Conservation (phyloP, 2,329 filamentous ascomycete species). For the Pseudocercospora vitis region DNA sequence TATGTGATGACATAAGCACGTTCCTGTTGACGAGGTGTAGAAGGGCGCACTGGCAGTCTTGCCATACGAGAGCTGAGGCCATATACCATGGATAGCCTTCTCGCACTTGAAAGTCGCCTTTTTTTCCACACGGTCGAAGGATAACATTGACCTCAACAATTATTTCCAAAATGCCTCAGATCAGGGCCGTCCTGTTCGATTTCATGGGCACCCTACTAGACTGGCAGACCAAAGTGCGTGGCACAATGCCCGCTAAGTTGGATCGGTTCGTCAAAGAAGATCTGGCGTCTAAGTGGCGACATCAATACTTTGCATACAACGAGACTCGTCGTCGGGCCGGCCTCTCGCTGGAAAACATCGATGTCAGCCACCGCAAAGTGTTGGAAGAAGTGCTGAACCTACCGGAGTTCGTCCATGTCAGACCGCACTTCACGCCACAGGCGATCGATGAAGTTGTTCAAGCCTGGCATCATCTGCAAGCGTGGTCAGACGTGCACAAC, state of each 20-base stretch:
- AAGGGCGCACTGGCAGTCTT: background rate
- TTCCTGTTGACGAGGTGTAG: background rate
- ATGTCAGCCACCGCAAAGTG: constrained; percentile 49
- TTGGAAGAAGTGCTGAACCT: constrained; percentile 42
- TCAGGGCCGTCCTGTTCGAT: constrained; percentile 56
- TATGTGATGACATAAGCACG: constrained; percentile 4
- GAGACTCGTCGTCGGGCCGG: constrained; percentile 40
- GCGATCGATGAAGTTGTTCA: constrained; percentile 10
- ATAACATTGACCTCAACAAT: background rate
- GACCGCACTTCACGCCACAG: constrained; percentile 6
- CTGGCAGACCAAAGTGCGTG: constrained; percentile 35
- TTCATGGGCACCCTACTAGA: constrained; percentile 61
- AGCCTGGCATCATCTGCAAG: constrained; percentile 52
- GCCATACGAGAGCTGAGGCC: background rate
- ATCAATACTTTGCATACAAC: constrained; percentile 51
- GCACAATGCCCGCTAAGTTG: too few relatives aligned
- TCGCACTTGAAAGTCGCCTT: too few relatives aligned
- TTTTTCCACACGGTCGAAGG: too few relatives aligned
- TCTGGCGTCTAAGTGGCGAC: constrained; percentile 56
- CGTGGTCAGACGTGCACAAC: constrained; percentile 53
- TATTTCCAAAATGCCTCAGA: constrained; percentile 9
- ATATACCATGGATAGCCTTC: too few relatives aligned
- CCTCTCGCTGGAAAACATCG: constrained; percentile 51
- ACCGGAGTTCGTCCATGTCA: background rate
- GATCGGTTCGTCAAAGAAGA: constrained; percentile 24